A percentile compares a stretch with the other conserved stretches of the same genome.
Conservation (phyloP, 768 basidiomycete genomes). For the Mycena olivaceomarginata region DNA sequence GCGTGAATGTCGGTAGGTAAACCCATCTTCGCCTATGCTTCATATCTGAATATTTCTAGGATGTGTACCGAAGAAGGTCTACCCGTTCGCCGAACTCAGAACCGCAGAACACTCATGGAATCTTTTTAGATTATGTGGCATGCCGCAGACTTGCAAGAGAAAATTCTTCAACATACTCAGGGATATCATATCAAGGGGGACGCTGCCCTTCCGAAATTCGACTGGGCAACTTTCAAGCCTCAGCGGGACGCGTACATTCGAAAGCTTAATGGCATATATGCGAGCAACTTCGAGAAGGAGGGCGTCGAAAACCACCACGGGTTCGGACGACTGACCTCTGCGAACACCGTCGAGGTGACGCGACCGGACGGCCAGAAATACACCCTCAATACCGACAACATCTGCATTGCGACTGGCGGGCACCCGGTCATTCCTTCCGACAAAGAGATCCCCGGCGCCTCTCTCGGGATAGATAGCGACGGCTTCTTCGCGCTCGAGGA, state of each 20-base stretch:
- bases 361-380: conserved; percentile 82
- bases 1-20: conserved; percentile 96
- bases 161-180: conserved; percentile 84
- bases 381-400: conserved; percentile 83
- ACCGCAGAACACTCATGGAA: conserved; percentile 20
- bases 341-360: conserved; percentile 84
- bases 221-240: conserved; percentile 94
- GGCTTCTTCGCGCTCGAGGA: conserved; percentile 96
- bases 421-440: conserved; percentile 88
- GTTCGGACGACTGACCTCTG: conserved; percentile 81
- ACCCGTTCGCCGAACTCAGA: conserved; percentile 29
- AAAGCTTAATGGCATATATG: conserved; percentile 93
- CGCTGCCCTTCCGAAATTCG: conserved; percentile 74
- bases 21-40: background rate
- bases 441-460: conserved; percentile 90
- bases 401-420: conserved; percentile 93
- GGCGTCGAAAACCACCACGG: conserved; percentile 92
- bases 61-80: conserved; percentile 97
- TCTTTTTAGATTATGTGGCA: conserved; percentile 95
- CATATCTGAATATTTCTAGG: conserved; percentile 64
- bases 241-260: conserved; percentile 97
- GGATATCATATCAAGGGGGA: conserved; percentile 84
- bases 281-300: conserved; percentile 90
- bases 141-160: conserved; percentile 92
- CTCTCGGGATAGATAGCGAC: conserved; percentile 93